Evolutionary conservation across 768 basidiomycete species (phyloP), one percentile per base, ranked within the genome.

Genomic region (Tylopilus plumbeoviolaceoides): DNA sequence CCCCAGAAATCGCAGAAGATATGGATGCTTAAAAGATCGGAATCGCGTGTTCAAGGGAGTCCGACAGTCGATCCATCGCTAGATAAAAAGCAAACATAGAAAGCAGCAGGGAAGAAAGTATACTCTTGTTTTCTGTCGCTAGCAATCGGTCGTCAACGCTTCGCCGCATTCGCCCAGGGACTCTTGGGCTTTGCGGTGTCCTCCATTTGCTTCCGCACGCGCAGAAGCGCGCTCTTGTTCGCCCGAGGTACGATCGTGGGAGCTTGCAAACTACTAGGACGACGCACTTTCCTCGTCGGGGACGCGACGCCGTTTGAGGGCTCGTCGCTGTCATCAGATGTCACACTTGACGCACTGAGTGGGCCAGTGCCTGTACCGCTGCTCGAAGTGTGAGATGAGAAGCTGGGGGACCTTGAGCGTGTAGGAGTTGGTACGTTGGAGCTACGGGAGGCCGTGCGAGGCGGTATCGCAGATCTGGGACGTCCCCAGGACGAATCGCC

Each of bases 171-270:
- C 38, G 67, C 67, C 67, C 67, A 69, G 15, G 47, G 66, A 27
- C 67, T 69, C 58, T 64, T 70, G 5, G 67, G 67, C 31, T 67
- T 70, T 18, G 67, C 58, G 25, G 67, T 63, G 0, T 69, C 69
- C 17, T 41, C 47, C 4, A 59, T 85, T 71, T 80, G 75, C 73
- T 90, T 90, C 55, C 84, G 85, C 11, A 76, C 80, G 21, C 89
- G 76, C 49, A 92, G 66, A 7, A 81, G 70, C 3, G 91, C 89
- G 59, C 85, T 90, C 66, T 78, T 83, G 68, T 93, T 93, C 55
- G 75, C 79, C 49, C 87, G 76, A 8, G 90, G 91, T 9, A 69
- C 67, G 54, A 91, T 87, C 5, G 76, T 73, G 2, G 90, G 88
- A 1, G 76, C 74, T 47, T 71, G 72, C 41, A 80, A 63, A 60